phyloP scores from a whole-genome alignment of 1,284 basidiomycete genomes.

The Coniferiporia weirii region DNA sequence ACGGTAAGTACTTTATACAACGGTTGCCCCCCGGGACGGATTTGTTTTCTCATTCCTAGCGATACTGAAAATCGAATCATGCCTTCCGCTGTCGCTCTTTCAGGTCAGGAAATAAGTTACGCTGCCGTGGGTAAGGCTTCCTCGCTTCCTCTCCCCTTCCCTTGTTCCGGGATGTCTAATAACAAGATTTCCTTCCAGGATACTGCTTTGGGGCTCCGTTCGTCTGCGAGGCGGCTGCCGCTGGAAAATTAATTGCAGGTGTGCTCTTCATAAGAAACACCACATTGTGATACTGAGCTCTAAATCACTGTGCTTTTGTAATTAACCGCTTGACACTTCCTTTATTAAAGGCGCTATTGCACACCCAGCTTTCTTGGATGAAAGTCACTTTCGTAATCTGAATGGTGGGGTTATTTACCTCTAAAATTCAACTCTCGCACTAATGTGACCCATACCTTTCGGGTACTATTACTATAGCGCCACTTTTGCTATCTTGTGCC shows the following conservation, averaged over 20 bases:
- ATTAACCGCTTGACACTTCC: neutral
- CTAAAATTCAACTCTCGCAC: neutral
- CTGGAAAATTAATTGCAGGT: conserved; percentile 45
- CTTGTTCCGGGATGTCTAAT: neutral
- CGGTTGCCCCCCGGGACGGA: neutral
- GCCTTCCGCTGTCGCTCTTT: neutral
- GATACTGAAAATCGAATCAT: conserved; percentile 8
- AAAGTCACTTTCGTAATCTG: conserved; percentile 41
- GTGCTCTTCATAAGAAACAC: conserved; percentile 13
- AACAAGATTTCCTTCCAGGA: conserved; percentile 27
- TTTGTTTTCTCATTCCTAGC: neutral
- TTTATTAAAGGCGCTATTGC: conserved; percentile 42
- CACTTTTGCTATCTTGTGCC: conserved; percentile 48
- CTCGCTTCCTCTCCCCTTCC: neutral
- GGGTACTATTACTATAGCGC: conserved; percentile 31
- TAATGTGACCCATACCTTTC: neutral
- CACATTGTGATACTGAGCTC: neutral
- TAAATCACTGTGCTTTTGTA: neutral
- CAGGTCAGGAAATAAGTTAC: conserved; percentile 26
- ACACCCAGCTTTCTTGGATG: conserved; percentile 49
- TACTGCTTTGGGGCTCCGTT: conserved; percentile 57
- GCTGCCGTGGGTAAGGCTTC: conserved; percentile 32
- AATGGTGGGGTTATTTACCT: conserved; percentile 32
- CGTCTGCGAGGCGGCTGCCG: conserved; percentile 39
- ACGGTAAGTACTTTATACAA: conserved; percentile 29